Percentiles rank a stretch among this genome's conserved stretches.
Evolutionary conservation across 495 filamentous ascomycete species (phyloP).

Genomic region (Aspergillus homomorphus): DNA sequence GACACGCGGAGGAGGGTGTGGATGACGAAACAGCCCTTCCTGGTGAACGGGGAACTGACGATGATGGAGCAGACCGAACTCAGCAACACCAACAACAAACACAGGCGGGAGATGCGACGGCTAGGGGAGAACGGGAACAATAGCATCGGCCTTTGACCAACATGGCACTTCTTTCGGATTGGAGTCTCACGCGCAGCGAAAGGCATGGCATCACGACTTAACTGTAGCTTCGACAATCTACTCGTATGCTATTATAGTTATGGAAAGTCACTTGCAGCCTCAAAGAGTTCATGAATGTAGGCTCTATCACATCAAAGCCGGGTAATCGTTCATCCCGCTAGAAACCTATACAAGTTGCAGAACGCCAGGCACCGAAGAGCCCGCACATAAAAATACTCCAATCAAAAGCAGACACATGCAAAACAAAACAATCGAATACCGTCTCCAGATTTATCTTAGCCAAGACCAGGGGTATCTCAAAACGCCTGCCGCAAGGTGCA

Average conservation of each 20-base stretch:
- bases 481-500: slow-evolving; percentile 2
- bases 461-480: slow-evolving; percentile 4
- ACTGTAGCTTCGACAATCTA: background rate
- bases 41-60: background rate
- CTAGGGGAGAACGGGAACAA: background rate
- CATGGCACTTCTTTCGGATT: background rate
- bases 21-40: background rate
- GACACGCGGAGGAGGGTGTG: slow-evolving; percentile 1
- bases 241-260: background rate
- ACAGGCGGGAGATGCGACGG: background rate
- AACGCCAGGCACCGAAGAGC: background rate
- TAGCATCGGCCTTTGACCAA: background rate
- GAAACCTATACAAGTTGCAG: background rate
- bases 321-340: background rate
- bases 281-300: background rate
- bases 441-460: slow-evolving; percentile 1
- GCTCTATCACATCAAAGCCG: background rate
- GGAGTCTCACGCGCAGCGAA: background rate
- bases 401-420: background rate
- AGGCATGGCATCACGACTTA: background rate
- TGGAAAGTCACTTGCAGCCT: background rate
- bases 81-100: background rate
- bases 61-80: background rate
- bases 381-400: background rate
- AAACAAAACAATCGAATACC: background rate